These are phyloP conservation scores for Cicer pinnatifidum DNA, from an alignment of 306 rosid genomes.

Conservation along the genomic window DNA sequence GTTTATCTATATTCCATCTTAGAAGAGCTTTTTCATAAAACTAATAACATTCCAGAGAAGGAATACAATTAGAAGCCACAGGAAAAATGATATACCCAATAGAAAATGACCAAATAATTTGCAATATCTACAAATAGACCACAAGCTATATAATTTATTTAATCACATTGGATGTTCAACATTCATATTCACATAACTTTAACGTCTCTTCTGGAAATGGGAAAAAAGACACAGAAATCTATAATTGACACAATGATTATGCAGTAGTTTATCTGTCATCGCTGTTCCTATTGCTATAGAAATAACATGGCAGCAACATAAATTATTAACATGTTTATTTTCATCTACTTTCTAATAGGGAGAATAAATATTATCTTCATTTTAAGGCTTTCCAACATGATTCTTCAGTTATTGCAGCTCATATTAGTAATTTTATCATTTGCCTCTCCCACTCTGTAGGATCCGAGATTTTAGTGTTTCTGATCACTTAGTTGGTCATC, in stretches of 20 bases:
- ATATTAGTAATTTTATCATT: too few species aligned
- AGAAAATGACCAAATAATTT: constrained; percentile 24
- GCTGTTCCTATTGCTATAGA: neutral
- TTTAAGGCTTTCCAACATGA: too few species aligned
- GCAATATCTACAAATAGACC: neutral
- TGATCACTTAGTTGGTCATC: too few species aligned
- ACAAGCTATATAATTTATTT: neutral
- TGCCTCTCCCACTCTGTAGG: too few species aligned
- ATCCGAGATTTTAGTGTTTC: too few species aligned
- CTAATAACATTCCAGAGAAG: constrained; percentile 29
- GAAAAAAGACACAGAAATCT: neutral
- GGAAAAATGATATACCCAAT: constrained; percentile 9
- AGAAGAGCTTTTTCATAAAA: neutral
- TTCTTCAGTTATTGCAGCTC: too few species aligned
- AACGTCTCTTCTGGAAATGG: neutral
- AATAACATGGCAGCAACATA: neutral
- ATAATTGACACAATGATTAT: neutral
- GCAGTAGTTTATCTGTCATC: constrained; percentile 21
- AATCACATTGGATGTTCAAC: neutral
- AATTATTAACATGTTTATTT: too few species aligned
- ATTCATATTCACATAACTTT: constrained; percentile 1
- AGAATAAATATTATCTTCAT: too few species aligned
- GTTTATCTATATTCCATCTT: neutral
- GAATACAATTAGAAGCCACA: constrained; percentile 30
- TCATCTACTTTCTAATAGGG: too few species aligned